phyloP scores from a whole-genome alignment of 495 filamentous ascomycete species.

The Penicillium bialowiezense region DNA sequence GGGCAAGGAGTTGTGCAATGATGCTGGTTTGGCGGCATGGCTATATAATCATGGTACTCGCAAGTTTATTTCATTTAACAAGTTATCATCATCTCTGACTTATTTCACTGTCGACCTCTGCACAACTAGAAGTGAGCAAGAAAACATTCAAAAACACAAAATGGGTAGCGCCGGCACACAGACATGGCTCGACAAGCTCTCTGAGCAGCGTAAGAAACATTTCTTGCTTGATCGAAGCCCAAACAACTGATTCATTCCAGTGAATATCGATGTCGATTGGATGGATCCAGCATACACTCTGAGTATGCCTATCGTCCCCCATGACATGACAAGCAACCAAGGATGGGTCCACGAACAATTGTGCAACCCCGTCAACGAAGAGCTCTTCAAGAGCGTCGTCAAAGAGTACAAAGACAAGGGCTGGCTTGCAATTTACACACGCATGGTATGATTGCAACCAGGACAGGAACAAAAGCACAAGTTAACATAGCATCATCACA shows the following conservation, averaged over 20 bases:
- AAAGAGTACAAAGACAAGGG: constrained; percentile 38
- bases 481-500: background rate
- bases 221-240: background rate
- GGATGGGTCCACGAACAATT: constrained; percentile 38
- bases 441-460: constrained; percentile 35
- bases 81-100: too few relatives aligned
- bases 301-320: constrained; percentile 28
- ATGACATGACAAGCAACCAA: constrained; percentile 47
- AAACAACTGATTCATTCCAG: constrained; percentile 12
- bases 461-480: too few relatives aligned
- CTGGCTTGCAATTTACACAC: constrained; percentile 40
- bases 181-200: constrained; percentile 20
- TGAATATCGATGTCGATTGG: constrained; percentile 43
- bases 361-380: constrained; percentile 29
- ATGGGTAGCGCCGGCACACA: constrained; percentile 15
- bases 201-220: constrained; percentile 13
- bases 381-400: constrained; percentile 30
- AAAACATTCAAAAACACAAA: too few relatives aligned
- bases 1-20: too few relatives aligned
- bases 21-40: too few relatives aligned
- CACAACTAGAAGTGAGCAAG: too few relatives aligned
- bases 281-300: constrained; percentile 39
- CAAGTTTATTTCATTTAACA: too few relatives aligned
- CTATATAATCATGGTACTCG: background rate
- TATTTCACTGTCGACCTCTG: too few relatives aligned